A percentile compares a stretch with the other conserved stretches of the same genome.
Evolutionary conservation across 495 filamentous ascomycete species (phyloP).

Genomic region (Xylaria castorea): DNA sequence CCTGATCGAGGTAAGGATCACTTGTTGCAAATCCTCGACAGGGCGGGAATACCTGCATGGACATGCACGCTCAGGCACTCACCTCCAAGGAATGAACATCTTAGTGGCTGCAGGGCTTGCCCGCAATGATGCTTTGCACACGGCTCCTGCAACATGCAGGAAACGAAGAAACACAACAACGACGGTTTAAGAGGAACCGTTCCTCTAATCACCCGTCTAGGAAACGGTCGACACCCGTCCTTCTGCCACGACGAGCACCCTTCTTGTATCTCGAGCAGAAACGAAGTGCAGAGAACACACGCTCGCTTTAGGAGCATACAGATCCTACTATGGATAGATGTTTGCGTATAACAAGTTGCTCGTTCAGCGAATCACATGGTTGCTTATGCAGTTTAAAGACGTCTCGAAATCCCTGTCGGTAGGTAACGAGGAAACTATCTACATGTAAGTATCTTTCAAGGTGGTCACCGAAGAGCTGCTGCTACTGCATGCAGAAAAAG

Average conservation of each 20-base stretch:
- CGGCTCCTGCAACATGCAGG: slow-evolving; percentile 15
- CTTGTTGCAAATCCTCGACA: slow-evolving; percentile 3
- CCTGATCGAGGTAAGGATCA: slow-evolving; percentile 8
- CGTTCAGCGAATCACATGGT: neutral
- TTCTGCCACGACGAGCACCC: neutral
- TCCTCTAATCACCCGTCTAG: neutral
- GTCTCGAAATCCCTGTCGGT: neutral
- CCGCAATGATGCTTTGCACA: slow-evolving; percentile 9
- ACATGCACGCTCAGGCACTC: slow-evolving; percentile 21
- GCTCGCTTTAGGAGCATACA: neutral
- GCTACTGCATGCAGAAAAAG: neutral
- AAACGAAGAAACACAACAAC: slow-evolving; percentile 16
- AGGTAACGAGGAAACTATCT: neutral
- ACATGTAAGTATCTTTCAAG: neutral
- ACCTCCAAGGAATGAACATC: neutral
- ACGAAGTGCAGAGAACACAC: neutral
- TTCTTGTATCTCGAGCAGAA: neutral
- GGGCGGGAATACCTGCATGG: slow-evolving; percentile 13
- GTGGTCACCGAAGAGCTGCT: neutral
- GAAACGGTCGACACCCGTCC: neutral
- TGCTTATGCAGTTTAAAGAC: neutral
- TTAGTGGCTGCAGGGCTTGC: neutral
- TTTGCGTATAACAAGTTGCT: neutral
- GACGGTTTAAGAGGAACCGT: neutral
- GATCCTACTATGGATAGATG: neutral